Evolutionary conservation across 192 early-diverging fungal species (phyloP), one percentile per base, ranked within the genome.

Genomic region (Backusella parvicylindrica): DNA sequence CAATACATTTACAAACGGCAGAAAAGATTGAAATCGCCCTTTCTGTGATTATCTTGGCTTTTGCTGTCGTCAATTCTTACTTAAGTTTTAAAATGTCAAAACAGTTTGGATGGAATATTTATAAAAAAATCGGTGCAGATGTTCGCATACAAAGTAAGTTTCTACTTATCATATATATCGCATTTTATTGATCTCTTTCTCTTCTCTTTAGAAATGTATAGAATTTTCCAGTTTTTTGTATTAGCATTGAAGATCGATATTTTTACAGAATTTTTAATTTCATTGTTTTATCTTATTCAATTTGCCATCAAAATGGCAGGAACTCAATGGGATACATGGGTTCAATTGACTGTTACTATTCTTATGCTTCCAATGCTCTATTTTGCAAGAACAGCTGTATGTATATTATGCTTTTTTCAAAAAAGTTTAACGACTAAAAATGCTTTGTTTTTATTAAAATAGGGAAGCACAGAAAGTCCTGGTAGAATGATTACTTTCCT

Each of bases 101-200:
- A n/a, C 77, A 79, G n/a, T 76, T 83, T 75, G 81, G 81, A 18
- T 91, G 90, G 89, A 90, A 85, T 70, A 86, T 89, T 64, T 89
- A 87, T 81, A 89, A 89, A 69, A 89, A 89, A 80, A 89, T 92
- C 75, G 89, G 89, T 16, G 88, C 90, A n/a, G 85, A 89, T 37
- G 84, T 89, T 43, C 75, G 77, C 9, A 90, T 89, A 64, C 84
- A 86, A 71, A 75, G 81, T 76, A 74, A 73, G 83, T 87, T 73
- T 60, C 18, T 26, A 23, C 12, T 3, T 87, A 87, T 40, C 1
- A 64, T 40, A n/a, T 41, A 12, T 23, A 49, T n/a, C 41, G n/a
- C 43, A 6, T 7, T n/a, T 15, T 47, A 47, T 47, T 40, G 21
- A 26, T 64, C 21, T 74, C 6, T 21, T 1, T 64, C 21, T 74